These are phyloP conservation scores for Citrus sp. DNA, from an alignment of 345 rosid genomes.

Conservation along the genomic window DNA sequence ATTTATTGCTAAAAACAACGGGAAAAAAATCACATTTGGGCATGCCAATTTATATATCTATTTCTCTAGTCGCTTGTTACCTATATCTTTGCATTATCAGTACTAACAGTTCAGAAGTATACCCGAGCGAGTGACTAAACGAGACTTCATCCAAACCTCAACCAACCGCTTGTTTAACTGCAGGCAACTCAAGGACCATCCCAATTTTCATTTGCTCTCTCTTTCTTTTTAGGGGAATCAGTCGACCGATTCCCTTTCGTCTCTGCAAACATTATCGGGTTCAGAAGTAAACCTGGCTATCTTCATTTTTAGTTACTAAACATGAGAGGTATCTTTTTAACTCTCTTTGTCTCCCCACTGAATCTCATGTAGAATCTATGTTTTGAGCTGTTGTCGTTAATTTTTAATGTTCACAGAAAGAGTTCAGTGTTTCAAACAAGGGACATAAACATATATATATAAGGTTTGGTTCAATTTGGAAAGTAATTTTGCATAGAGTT, in stretches of 20 bases:
- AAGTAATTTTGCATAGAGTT: background rate
- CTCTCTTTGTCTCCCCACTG: background rate
- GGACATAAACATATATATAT: background rate
- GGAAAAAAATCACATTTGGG: too few species aligned
- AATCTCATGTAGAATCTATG: background rate
- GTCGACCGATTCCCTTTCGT: too few species aligned
- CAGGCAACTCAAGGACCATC: too few species aligned
- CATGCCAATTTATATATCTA: background rate
- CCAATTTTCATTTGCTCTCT: too few species aligned
- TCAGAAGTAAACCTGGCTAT: background rate
- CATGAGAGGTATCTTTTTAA: conserved; percentile 14
- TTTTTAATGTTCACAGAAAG: background rate
- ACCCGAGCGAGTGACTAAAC: too few species aligned
- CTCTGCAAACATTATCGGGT: too few species aligned
- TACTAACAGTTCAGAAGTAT: background rate
- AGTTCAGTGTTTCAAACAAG: too few species aligned
- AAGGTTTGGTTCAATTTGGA: too few species aligned
- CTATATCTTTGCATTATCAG: background rate
- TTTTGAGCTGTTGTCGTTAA: background rate
- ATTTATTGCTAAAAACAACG: conserved; percentile 10
- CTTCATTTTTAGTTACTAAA: background rate
- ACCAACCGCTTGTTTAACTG: too few species aligned
- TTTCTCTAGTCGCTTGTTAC: background rate
- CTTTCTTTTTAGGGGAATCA: too few species aligned
- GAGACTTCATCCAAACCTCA: too few species aligned